Conservation (phyloP, 2,329 filamentous ascomycete species). For the Pseudopithomyces maydicus region DNA sequence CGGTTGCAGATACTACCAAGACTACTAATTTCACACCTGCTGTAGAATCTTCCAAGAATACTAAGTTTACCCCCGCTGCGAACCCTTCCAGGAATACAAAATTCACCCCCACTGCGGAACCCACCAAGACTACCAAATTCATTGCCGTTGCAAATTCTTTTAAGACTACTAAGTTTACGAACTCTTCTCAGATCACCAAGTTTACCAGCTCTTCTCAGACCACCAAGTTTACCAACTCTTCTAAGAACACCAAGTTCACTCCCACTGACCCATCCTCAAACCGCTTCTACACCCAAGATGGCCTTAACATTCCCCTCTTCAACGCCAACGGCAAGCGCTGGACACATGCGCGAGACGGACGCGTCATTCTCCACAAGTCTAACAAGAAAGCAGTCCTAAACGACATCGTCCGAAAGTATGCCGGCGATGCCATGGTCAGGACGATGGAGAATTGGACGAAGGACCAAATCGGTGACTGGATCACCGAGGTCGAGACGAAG, state of each 20-base stretch:
- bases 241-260: no score
- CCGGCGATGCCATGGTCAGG: slow-evolving; percentile 12
- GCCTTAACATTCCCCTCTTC: slow-evolving; percentile 16
- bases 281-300: slow-evolving; percentile 15
- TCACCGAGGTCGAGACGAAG: slow-evolving; percentile 24
- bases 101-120: background rate
- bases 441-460: slow-evolving; percentile 16
- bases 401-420: slow-evolving; percentile 18
- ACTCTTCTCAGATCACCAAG: no score
- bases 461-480: slow-evolving; percentile 21
- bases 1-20: no score
- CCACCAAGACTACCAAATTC: no score
- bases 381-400: slow-evolving; percentile 9
- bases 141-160: no score
- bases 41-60: background rate
- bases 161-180: no score
- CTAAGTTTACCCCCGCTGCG: background rate
- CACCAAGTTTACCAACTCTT: no score
- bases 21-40: no score
- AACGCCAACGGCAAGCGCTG: slow-evolving; percentile 13
- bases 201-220: no score
- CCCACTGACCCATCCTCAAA: background rate
- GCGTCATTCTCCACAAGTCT: slow-evolving; percentile 7
- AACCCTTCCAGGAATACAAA: background rate
- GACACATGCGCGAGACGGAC: slow-evolving; percentile 14